These are phyloP conservation scores for Leccinum sublutescens DNA, from an alignment of 768 basidiomycete genomes.

Conservation along the genomic window DNA sequence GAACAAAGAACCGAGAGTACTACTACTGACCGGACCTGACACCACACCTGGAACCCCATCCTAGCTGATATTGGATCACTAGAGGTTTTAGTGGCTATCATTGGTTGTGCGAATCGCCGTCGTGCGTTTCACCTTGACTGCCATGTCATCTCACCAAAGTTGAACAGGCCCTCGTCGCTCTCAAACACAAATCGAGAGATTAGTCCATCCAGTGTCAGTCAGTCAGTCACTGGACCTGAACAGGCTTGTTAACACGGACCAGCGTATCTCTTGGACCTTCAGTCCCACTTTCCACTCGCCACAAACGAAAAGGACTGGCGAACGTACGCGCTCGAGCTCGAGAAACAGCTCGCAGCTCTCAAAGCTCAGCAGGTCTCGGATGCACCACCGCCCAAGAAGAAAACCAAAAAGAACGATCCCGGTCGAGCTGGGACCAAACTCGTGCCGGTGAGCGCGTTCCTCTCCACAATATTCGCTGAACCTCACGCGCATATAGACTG, in stretches of 20 bases:
- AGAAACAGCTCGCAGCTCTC: slow-evolving; percentile 21
- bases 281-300: slow-evolving; percentile 23
- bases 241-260: background rate
- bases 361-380: slow-evolving; percentile 19
- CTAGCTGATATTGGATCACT: too few relatives aligned
- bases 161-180: slow-evolving; percentile 18
- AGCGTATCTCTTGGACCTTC: slow-evolving; percentile 32
- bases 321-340: slow-evolving; percentile 31
- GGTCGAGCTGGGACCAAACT: slow-evolving; percentile 23
- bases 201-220: slow-evolving; percentile 23
- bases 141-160: background rate
- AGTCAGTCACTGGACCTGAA: too few relatives aligned
- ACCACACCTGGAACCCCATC: too few relatives aligned
- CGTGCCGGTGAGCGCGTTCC: slow-evolving; percentile 12
- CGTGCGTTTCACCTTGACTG: slow-evolving; percentile 14
- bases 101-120: slow-evolving; percentile 18
- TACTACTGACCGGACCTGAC: too few relatives aligned
- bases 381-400: slow-evolving; percentile 27
- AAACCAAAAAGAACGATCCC: slow-evolving; percentile 22
- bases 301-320: slow-evolving; percentile 17
- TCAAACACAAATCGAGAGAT: slow-evolving; percentile 28
- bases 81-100: too few relatives aligned
- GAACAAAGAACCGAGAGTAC: too few relatives aligned
- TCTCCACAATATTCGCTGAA: slow-evolving; percentile 1
- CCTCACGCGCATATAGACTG: slow-evolving; percentile 13